Percentiles rank a stretch among this genome's conserved stretches.
These are phyloP conservation scores for Anethum foeniculum DNA, from an alignment of 140 eudicot species.

Conservation along the genomic window DNA sequence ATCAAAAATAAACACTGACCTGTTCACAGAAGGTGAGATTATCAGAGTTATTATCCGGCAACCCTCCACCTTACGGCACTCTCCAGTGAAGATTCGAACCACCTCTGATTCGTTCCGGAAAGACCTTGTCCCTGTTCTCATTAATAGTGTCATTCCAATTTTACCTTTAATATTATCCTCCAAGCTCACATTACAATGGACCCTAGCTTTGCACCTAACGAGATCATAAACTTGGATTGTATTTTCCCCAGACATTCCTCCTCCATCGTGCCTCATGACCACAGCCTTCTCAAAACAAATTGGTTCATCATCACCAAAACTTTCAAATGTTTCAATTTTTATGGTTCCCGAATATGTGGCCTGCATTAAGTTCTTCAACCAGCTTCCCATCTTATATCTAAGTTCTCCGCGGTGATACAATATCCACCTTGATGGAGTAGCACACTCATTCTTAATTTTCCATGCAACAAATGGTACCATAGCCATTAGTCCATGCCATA, in stretches of 20 bases:
- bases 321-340: conserved; percentile 33
- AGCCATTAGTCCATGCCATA: conserved; percentile 76
- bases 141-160: conserved; percentile 51
- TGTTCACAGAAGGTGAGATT: conserved; percentile 78
- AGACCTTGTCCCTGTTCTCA: conserved; percentile 73
- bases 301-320: conserved; percentile 14
- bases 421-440: conserved; percentile 40
- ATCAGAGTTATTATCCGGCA: conserved; percentile 51
- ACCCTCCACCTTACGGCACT: conserved; percentile 44
- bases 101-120: conserved; percentile 61
- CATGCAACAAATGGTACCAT: conserved; percentile 67
- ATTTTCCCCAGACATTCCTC: conserved; percentile 79
- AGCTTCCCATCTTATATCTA: conserved; percentile 47
- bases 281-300: conserved; percentile 75
- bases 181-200: conserved; percentile 38
- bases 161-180: conserved; percentile 4
- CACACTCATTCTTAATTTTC: conserved; percentile 45
- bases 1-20: conserved; percentile 26
- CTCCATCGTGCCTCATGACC: conserved; percentile 90
- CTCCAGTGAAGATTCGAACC: conserved; percentile 45
- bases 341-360: conserved; percentile 52
- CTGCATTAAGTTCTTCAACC: conserved; percentile 50
- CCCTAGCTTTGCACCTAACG: conserved; percentile 68
- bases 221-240: conserved; percentile 62
- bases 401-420: conserved; percentile 71